Evolutionary conservation across 345 rosid genomes (phyloP), one percentile per base, ranked within the genome.

Genomic region (Linum tenue): DNA sequence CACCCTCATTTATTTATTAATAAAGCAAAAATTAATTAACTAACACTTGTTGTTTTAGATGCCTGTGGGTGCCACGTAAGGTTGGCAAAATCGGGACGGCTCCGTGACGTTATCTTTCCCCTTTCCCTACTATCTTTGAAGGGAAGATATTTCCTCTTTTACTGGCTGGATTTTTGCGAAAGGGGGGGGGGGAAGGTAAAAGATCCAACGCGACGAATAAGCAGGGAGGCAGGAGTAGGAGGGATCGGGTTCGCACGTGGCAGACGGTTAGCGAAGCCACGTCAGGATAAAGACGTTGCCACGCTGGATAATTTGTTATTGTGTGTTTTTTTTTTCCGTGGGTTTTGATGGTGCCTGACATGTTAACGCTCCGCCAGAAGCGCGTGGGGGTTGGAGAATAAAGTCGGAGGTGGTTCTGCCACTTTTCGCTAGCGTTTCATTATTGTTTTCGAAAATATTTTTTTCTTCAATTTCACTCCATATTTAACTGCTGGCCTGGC

Each of bases 1-100:
- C 31, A 22, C 50, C 64, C 51, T 73, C 56, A 8, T 48, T 64
- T 51, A 59, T 48, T 48, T 9, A 48, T 6, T 48, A 6, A 48
- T 1, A 6, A 48, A 48, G 9, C 1, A 41, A 41, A 48, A 48
- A 44, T 9, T 9, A 41, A 41, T 41, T 0, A 41, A 48, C 14
- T 48, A 15, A 9, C 53, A 22, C 53, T 48, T 48, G 12, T 10
- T 11, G 1, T 7, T 48, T 48, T 48, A 48, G 53, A 15, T 15
- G 14, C 53, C 53, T 6, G 53, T 7, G 53, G 11, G 14, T 48
- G 53, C 15, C 53, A 48, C 53, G 53, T 48, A 48, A 48, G 53
- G 9, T 48, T 48, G 14, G 14, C 53, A 48, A 9, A 9, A 48
- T 48, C 53, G 53, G 53, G 53, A 44, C 10, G 51, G 10, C 50